phyloP scores from a whole-genome alignment of 2,329 filamentous ascomycete species.

The Diaporthe vexans region DNA sequence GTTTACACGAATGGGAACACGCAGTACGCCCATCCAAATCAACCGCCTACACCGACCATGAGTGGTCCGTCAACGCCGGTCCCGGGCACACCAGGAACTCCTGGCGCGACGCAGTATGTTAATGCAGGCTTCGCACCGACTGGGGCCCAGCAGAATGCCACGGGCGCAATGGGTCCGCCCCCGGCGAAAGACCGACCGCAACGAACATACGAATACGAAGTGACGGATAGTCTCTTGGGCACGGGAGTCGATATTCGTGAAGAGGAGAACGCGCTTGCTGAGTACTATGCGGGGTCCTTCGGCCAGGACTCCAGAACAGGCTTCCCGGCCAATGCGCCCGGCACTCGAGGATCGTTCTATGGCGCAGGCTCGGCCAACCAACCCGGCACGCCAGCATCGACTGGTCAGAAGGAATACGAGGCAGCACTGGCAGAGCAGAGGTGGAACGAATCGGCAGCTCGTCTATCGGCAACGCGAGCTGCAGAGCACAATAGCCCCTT shows the following conservation, averaged over 20 bases:
- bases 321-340: constrained; percentile 68
- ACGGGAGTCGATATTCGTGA: constrained; percentile 90
- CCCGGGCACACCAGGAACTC: constrained; percentile 35
- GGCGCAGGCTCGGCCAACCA: constrained; percentile 77
- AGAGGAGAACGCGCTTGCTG: constrained; percentile 86
- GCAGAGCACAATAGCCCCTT: constrained; percentile 83
- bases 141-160: constrained; percentile 49
- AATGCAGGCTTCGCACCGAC: constrained; percentile 40
- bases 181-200: constrained; percentile 73
- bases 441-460: constrained; percentile 76
- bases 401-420: constrained; percentile 72
- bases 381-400: constrained; percentile 52
- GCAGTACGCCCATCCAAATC: constrained; percentile 39
- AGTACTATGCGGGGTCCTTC: constrained; percentile 68
- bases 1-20: constrained; percentile 46
- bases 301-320: constrained; percentile 64
- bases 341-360: constrained; percentile 71
- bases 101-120: constrained; percentile 34
- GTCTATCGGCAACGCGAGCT: constrained; percentile 70
- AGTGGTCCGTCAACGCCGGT: constrained; percentile 30
- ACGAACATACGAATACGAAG: constrained; percentile 77
- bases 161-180: constrained; percentile 68
- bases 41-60: constrained; percentile 30
- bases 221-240: constrained; percentile 85
- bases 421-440: constrained; percentile 75